These are phyloP conservation scores for Claviceps maximensis DNA, from an alignment of 2,329 filamentous ascomycete genomes.

Conservation along the genomic window DNA sequence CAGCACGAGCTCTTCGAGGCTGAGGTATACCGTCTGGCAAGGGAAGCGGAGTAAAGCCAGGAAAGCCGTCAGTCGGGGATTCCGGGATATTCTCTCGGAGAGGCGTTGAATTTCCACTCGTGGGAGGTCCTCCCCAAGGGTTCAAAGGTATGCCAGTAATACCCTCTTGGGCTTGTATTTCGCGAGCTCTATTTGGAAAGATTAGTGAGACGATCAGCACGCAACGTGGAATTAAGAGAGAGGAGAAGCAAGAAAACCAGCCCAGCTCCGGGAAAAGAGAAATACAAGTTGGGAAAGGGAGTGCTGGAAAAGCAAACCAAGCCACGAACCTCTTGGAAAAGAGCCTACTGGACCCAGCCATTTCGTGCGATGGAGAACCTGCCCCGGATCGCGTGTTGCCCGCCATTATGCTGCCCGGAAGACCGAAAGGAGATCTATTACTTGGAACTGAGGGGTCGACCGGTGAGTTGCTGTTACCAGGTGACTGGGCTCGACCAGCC, in stretches of 20 bases:
- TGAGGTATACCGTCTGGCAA: slow-evolving; percentile 53
- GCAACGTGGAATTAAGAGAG: not conserved
- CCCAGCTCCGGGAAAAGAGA: not conserved
- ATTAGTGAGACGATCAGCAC: not conserved
- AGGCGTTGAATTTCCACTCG: slow-evolving; percentile 90
- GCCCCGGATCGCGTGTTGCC: slow-evolving; percentile 62
- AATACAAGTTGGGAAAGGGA: not conserved
- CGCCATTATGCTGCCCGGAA: slow-evolving; percentile 51
- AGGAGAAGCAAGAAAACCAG: not conserved
- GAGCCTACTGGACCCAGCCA: slow-evolving; percentile 56
- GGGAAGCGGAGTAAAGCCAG: slow-evolving; percentile 67
- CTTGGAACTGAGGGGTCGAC: slow-evolving; percentile 54
- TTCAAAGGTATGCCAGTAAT: slow-evolving; percentile 53
- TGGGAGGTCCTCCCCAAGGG: slow-evolving; percentile 90
- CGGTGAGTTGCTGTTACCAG: slow-evolving; percentile 67
- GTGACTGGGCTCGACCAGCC: slow-evolving; percentile 60
- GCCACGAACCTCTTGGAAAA: slow-evolving; percentile 78
- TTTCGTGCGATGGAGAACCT: slow-evolving; percentile 93
- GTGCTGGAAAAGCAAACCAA: not conserved
- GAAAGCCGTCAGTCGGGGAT: slow-evolving; percentile 90
- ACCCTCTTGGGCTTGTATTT: slow-evolving; percentile 95
- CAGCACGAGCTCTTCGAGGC: slow-evolving; percentile 72
- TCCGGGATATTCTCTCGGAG: slow-evolving; percentile 95
- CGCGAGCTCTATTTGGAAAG: slow-evolving; percentile 57
- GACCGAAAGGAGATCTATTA: slow-evolving; percentile 60